Base-by-base conservation (phyloP, 2,329 filamentous ascomycete genomes). In the Talaromyces sp. region DNA sequence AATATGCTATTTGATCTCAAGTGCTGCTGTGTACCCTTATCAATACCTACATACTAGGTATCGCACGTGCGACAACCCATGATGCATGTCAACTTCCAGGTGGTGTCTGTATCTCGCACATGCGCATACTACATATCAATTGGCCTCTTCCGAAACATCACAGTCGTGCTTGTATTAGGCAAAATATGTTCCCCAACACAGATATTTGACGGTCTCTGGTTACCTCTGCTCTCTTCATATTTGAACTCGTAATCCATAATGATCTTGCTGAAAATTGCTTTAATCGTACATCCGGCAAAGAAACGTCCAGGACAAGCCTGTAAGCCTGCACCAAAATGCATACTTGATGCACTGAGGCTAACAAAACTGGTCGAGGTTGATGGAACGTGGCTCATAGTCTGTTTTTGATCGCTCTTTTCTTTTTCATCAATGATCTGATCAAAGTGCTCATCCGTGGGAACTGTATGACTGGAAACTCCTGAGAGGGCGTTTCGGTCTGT, bases 231-330 rank as follows among this genome's bases (percentile, higher is more conserved):
- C 3, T 57, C 52, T 33, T 60, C 56, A n/a, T 66, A 64, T 41
- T 64, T 64, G 20, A 70, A 60, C 4, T 70, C 67, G 41, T 70
- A 70, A 6, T 68, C 65, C 22, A 62, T 48, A 10, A 68, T 51
- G 20, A 70, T 51, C 11, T 62, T 63, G 22, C 67, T 67, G 27
- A 68, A 36, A 29, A 68, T 58, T 3, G 62, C 61, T 43, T 69
- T 68, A 30, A 64, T 54, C 3, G 59, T 60, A 35, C 56, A 58
- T 17, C 45, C 48, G 1, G 58, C 62, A n/a, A 67, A 62, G 41
- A 64, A 63, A 2, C 66, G 57, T 14, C 62, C 65, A 13, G 67
- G 63, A 47, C 65, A 68, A 1, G 62, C 60, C 40, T 60, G 62
- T 10, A 57, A 52, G 11, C 63, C 66, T 19, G 58, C 65, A 2